Evolutionary conservation across 345 rosid genomes (phyloP).

Genomic region (Litchi chinensis): DNA sequence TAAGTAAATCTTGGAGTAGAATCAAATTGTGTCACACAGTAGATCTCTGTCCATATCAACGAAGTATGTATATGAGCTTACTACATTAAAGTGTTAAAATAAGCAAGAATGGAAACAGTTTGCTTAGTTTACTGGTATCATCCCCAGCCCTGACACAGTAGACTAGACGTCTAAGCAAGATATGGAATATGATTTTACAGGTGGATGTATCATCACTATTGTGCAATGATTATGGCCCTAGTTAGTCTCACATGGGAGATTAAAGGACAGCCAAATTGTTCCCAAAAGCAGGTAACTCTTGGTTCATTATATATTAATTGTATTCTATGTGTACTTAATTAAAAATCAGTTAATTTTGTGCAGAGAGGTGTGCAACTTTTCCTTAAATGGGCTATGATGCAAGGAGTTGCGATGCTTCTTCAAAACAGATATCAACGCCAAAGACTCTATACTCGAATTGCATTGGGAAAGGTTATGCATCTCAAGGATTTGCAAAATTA

Average conservation of each 20-base stretch:
- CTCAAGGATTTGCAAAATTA: slow-evolving; percentile 9
- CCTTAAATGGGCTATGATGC: slow-evolving; percentile 99
- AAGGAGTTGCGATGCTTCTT: slow-evolving; percentile 99
- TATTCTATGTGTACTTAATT: slow-evolving; percentile 10
- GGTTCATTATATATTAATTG: slow-evolving; percentile 17
- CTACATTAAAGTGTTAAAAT: slow-evolving; percentile 1
- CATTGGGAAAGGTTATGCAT: slow-evolving; percentile 80
- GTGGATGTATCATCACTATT: slow-evolving; percentile 99
- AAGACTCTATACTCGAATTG: slow-evolving; percentile 97
- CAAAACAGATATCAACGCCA: slow-evolving; percentile 99
- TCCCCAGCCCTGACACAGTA: neutral
- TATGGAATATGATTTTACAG: slow-evolving; percentile 46
- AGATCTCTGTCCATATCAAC: neutral
- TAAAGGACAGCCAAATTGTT: slow-evolving; percentile 95
- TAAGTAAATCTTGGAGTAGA: neutral
- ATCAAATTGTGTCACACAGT: neutral
- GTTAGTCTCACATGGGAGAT: slow-evolving; percentile 99
- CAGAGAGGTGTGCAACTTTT: slow-evolving; percentile 99
- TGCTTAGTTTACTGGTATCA: slow-evolving; percentile 9
- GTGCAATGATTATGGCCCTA: slow-evolving; percentile 93
- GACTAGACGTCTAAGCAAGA: slow-evolving; percentile 10
- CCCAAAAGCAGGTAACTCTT: slow-evolving; percentile 78
- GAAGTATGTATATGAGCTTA: neutral
- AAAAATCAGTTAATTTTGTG: slow-evolving; percentile 25
- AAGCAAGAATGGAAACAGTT: neutral